phyloP scores from a whole-genome alignment of 805 yeast genomes.

The Ogataea chonburiensis region DNA sequence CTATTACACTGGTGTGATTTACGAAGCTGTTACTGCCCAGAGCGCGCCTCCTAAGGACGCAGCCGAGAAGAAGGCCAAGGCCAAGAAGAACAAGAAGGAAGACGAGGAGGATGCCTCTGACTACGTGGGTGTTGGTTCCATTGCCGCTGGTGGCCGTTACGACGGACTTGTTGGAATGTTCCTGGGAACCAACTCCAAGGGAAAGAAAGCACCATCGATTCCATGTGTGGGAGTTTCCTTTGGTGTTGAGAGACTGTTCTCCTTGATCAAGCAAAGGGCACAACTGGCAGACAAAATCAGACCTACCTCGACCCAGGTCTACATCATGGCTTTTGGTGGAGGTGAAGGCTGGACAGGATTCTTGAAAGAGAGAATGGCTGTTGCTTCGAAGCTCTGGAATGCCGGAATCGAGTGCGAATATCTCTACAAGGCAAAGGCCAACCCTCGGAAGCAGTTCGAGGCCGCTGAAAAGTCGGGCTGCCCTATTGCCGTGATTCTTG shows the following conservation, averaged over 20 bases:
- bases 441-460: conserved; percentile 93
- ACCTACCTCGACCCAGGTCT: conserved; percentile 89
- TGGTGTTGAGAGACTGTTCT: conserved; percentile 94
- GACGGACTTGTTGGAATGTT: conserved; percentile 97
- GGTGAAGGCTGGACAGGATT: conserved; percentile 96
- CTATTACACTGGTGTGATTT: conserved; percentile 95
- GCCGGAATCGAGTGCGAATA: conserved; percentile 90
- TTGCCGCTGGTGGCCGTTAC: conserved; percentile 98
- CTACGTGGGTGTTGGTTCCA: conserved; percentile 96
- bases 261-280: conserved; percentile 77
- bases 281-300: conserved; percentile 63
- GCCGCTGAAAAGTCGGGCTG: conserved; percentile 96
- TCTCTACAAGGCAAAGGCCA: conserved; percentile 89
- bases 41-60: conserved; percentile 94
- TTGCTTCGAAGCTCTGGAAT: conserved; percentile 81
- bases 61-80: conserved; percentile 54
- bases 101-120: conserved; percentile 95
- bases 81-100: conserved; percentile 37
- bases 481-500: conserved; percentile 85
- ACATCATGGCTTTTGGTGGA: conserved; percentile 97
- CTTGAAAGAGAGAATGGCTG: conserved; percentile 84
- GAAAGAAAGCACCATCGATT: conserved; percentile 63
- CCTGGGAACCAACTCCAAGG: conserved; percentile 74
- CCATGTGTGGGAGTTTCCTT: conserved; percentile 98
- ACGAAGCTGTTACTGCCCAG: conserved; percentile 92